A percentile compares a stretch with the other conserved stretches of the same genome.
These are phyloP conservation scores for Quercus agrifolia DNA, from an alignment of 306 rosid genomes.

Conservation along the genomic window DNA sequence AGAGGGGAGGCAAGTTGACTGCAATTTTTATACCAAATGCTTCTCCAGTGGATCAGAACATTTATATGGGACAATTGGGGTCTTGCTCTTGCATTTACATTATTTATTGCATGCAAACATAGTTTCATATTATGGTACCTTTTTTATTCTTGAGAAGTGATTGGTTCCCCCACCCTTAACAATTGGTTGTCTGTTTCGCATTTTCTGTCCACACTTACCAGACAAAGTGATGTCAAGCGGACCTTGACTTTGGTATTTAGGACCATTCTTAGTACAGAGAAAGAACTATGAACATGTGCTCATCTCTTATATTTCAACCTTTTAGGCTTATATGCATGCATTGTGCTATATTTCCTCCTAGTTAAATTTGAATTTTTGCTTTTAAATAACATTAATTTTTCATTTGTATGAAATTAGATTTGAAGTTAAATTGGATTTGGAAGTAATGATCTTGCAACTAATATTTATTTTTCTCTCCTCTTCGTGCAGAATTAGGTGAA, in stretches of 20 bases:
- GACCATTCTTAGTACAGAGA: neutral
- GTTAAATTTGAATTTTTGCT: neutral
- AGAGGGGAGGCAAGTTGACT: neutral
- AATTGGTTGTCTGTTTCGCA: neutral
- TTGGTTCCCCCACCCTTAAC: neutral
- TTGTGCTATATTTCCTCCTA: neutral
- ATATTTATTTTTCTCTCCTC: slow-evolving; percentile 13
- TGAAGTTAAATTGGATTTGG: slow-evolving; percentile 1
- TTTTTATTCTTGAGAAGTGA: neutral
- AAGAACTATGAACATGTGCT: neutral
- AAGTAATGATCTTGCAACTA: slow-evolving; percentile 16
- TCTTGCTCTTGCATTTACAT: neutral
- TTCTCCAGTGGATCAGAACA: neutral
- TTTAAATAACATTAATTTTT: neutral
- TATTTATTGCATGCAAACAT: neutral
- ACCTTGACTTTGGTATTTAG: neutral
- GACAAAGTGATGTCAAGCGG: neutral
- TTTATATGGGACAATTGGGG: neutral
- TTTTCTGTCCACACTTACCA: neutral
- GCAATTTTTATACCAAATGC: neutral
- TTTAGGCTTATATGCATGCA: neutral
- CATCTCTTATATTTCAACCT: neutral
- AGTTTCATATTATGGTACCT: neutral
- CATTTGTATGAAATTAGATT: slow-evolving; percentile 7
- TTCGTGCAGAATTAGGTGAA: slow-evolving; percentile 78